phyloP scores from a whole-genome alignment of 192 early-diverging fungal genomes.

The Pilobolus umbonatus region DNA sequence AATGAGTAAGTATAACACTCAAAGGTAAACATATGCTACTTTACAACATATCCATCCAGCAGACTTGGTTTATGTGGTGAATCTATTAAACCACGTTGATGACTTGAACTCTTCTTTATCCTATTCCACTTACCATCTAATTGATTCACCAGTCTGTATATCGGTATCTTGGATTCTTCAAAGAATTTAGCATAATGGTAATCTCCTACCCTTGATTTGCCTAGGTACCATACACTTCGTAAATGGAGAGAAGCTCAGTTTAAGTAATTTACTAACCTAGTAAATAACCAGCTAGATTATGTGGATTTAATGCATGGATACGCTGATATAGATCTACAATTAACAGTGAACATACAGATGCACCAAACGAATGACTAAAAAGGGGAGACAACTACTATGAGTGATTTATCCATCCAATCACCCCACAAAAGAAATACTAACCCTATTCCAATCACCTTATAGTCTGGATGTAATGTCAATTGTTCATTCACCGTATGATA shows the following conservation, averaged over 20 bases:
- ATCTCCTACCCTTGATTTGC: not conserved
- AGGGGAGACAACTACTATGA: not conserved
- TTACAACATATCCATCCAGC: not conserved
- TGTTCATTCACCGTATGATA: not conserved
- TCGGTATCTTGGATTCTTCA: no score
- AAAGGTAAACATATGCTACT: not conserved
- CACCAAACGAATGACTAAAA: conserved; percentile 5
- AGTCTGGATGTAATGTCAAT: not conserved
- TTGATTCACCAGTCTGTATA: no score
- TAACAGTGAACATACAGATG: not conserved
- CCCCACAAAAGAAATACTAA: not conserved
- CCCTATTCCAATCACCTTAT: conserved; percentile 1
- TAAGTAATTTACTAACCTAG: no score
- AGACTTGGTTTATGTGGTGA: not conserved
- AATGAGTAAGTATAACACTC: not conserved
- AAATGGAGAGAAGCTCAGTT: no score
- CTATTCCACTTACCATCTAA: not conserved
- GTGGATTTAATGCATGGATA: not conserved
- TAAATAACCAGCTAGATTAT: not conserved
- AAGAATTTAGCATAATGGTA: not conserved
- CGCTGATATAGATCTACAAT: not conserved
- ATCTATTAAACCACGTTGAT: not conserved
- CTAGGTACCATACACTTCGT: no score
- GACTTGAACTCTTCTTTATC: not conserved
- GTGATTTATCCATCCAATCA: not conserved